A percentile compares a stretch with the other conserved stretches of the same genome.
Conservation (phyloP, 805 yeast species). For the Suhomyces xylopsoci region DNA sequence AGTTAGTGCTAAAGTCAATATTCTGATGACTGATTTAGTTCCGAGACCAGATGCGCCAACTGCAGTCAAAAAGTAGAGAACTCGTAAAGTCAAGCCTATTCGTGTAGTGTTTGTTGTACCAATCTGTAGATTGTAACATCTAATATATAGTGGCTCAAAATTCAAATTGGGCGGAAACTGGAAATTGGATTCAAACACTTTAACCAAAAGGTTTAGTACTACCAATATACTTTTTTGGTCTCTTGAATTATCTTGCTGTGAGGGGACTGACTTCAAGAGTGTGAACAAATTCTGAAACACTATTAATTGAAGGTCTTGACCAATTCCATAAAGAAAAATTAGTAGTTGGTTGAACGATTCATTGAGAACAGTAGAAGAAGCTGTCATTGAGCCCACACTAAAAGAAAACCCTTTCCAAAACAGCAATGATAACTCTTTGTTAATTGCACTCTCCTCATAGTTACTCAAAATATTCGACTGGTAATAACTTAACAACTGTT, state of each 20-base stretch:
- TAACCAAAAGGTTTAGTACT: constrained; percentile 30
- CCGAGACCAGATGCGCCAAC: constrained; percentile 6
- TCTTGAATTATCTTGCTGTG: constrained; percentile 9
- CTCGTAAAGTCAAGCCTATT: constrained; percentile 36
- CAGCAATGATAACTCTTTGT: constrained; percentile 20
- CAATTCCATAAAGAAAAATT: constrained; percentile 31
- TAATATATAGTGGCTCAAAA: constrained; percentile 38
- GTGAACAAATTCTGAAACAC: constrained; percentile 14
- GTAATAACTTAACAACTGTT: constrained; percentile 6
- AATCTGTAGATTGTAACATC: constrained; percentile 56
- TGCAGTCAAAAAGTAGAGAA: constrained; percentile 41
- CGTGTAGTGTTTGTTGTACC: constrained; percentile 41
- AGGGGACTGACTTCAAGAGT: constrained; percentile 16
- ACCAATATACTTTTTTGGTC: constrained; percentile 20
- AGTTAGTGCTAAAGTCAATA: constrained; percentile 25
- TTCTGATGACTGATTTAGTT: constrained; percentile 14
- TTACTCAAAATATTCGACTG: neutral
- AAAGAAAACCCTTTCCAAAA: constrained; percentile 57
- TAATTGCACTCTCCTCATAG: neutral
- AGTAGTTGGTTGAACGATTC: constrained; percentile 35
- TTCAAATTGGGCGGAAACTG: constrained; percentile 27
- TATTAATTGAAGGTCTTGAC: constrained; percentile 7
- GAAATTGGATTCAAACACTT: constrained; percentile 38
- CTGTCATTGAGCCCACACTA: constrained; percentile 55
- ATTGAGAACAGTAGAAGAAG: constrained; percentile 44